phyloP scores from a whole-genome alignment of 768 basidiomycete species.

The Kwoniella sp. region DNA sequence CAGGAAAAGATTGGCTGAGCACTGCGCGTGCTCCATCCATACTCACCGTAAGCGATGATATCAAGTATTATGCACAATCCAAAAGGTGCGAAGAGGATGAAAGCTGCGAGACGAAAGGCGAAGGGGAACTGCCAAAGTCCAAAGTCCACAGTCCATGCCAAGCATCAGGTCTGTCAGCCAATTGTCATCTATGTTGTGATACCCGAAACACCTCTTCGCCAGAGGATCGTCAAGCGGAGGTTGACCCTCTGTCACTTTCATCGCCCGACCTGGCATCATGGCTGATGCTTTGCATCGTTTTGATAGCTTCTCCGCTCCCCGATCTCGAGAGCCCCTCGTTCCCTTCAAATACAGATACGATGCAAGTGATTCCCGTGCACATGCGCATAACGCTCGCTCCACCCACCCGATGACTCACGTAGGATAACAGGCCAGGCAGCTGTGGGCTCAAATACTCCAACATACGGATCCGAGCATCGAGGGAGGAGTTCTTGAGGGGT shows the following conservation, averaged over 20 bases:
- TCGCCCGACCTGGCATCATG: no score
- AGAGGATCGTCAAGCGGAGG: conserved; percentile 1
- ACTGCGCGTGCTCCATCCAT: no score
- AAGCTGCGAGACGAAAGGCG: conserved; percentile 25
- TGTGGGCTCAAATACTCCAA: conserved; percentile 10
- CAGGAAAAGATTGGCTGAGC: no score
- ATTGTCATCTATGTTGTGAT: no score
- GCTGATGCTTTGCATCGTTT: no score
- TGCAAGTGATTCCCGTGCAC: no score
- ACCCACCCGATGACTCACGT: conserved; percentile 11
- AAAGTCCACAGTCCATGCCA: no score
- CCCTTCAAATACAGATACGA: no score
- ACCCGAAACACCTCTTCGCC: no score
- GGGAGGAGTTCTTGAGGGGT: background rate
- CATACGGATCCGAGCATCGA: conserved; percentile 7
- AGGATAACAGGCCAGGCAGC: conserved; percentile 22
- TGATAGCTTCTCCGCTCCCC: no score
- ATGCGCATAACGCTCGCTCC: background rate
- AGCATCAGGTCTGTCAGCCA: no score
- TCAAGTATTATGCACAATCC: conserved; percentile 27
- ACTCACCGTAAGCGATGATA: conserved; percentile 35
- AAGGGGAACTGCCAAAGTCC: conserved; percentile 34
- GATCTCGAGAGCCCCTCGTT: no score
- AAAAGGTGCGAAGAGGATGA: conserved; percentile 30
- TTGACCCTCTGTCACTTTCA: background rate